These are phyloP conservation scores for Leccinum pallidistipes DNA, from an alignment of 1,284 basidiomycete species.

Conservation along the genomic window DNA sequence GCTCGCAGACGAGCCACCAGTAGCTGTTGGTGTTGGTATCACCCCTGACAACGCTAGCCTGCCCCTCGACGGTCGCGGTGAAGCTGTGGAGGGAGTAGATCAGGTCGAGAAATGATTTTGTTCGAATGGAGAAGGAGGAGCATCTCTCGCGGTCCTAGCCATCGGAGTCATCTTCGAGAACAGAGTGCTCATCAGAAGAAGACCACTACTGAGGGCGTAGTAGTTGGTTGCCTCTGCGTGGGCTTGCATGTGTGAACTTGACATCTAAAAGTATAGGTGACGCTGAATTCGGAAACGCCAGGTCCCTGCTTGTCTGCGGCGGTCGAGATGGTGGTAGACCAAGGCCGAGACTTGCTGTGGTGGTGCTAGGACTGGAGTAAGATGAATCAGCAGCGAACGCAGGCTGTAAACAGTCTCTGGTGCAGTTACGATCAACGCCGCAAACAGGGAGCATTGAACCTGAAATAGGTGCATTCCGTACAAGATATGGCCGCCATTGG, in stretches of 20 bases:
- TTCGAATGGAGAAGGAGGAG: slow-evolving; percentile 86
- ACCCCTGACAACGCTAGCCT: slow-evolving; percentile 95
- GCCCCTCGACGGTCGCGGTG: slow-evolving; percentile 93
- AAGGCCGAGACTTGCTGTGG: slow-evolving; percentile 44
- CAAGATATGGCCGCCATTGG: slow-evolving; percentile 57
- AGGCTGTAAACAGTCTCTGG: slow-evolving; percentile 56
- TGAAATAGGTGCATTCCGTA: slow-evolving; percentile 49
- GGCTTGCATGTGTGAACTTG: slow-evolving; percentile 49
- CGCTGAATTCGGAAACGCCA: slow-evolving; percentile 84
- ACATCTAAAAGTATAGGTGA: slow-evolving; percentile 77
- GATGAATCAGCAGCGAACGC: slow-evolving; percentile 51
- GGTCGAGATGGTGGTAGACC: slow-evolving; percentile 53
- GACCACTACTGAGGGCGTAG: slow-evolving; percentile 33
- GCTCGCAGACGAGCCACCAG: slow-evolving; percentile 96
- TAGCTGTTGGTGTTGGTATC: slow-evolving; percentile 97
- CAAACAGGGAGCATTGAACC: slow-evolving; percentile 42
- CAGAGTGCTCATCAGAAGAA: slow-evolving; percentile 74
- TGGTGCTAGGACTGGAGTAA: slow-evolving; percentile 39
- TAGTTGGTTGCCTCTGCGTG: slow-evolving; percentile 55
- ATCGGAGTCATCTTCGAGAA: slow-evolving; percentile 77
- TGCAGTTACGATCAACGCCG: slow-evolving; percentile 49
- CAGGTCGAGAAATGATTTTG: slow-evolving; percentile 80
- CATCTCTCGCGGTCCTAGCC: slow-evolving; percentile 56
- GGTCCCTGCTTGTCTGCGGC: slow-evolving; percentile 58
- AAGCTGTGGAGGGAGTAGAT: slow-evolving; percentile 92